phyloP scores from a whole-genome alignment of 23 red algal genomes.

The Cyanidium caldarium region DNA sequence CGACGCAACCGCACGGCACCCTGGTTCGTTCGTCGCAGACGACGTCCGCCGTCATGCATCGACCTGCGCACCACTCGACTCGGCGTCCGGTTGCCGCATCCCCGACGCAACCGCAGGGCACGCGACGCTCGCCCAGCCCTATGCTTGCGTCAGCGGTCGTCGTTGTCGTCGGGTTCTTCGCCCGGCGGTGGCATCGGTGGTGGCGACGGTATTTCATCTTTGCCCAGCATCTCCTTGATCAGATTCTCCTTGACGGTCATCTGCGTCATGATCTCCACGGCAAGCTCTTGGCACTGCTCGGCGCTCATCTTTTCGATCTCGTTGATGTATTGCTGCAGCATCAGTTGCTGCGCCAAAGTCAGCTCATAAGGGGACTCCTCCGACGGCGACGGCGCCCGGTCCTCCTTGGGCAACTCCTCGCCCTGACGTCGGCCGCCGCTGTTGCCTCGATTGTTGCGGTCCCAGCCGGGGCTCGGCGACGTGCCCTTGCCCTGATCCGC shows the following conservation, averaged over 20 bases:
- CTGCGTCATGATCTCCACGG: slow-evolving; percentile 54
- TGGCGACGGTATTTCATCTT: neutral
- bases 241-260: slow-evolving; percentile 58
- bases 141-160: too few species aligned
- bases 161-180: neutral
- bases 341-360: slow-evolving; percentile 72
- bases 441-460: neutral
- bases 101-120: too few species aligned
- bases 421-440: neutral
- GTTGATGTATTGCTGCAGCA: slow-evolving; percentile 63
- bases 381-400: neutral
- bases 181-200: neutral
- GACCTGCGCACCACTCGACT: too few species aligned
- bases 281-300: slow-evolving; percentile 42
- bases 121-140: too few species aligned
- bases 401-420: slow-evolving; percentile 3
- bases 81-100: too few species aligned
- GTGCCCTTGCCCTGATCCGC: too few species aligned
- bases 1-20: too few species aligned
- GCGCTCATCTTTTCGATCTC: slow-evolving; percentile 48
- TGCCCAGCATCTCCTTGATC: slow-evolving; percentile 1
- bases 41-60: too few species aligned
- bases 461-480: neutral
- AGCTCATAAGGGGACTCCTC: slow-evolving; percentile 23
- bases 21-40: too few species aligned